Conservation (phyloP, 352 stramenopile species). For the Phytopythium montanum region DNA sequence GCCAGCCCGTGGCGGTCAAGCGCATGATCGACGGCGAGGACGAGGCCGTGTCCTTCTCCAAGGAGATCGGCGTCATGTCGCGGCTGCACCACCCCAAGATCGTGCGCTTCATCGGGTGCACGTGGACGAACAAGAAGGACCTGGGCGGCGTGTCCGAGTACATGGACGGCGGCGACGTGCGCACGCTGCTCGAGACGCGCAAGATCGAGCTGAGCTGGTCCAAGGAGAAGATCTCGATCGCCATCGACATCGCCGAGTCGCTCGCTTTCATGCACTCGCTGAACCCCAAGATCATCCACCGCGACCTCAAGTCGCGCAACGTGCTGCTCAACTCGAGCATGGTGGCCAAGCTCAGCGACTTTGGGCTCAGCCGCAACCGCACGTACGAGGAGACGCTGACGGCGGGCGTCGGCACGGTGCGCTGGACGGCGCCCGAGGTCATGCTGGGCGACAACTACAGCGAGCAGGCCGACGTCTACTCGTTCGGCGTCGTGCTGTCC, state of each 20-base stretch:
- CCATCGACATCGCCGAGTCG: slow-evolving; percentile 76
- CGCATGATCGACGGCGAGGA: slow-evolving; percentile 84
- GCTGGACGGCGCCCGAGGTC: slow-evolving; percentile 85
- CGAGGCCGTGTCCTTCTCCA: slow-evolving; percentile 67
- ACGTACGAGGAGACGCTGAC: slow-evolving; percentile 86
- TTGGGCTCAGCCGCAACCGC: slow-evolving; percentile 76
- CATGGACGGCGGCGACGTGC: slow-evolving; percentile 84
- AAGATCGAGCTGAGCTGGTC: slow-evolving; percentile 82
- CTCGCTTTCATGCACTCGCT: slow-evolving; percentile 85
- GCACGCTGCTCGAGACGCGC: slow-evolving; percentile 74
- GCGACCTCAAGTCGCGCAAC: slow-evolving; percentile 82
- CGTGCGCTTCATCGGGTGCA: slow-evolving; percentile 83
- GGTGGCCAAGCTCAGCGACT: slow-evolving; percentile 84
- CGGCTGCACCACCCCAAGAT: slow-evolving; percentile 78
- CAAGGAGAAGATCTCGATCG: slow-evolving; percentile 83
- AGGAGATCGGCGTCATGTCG: slow-evolving; percentile 84
- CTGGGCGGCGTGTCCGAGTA: slow-evolving; percentile 81
- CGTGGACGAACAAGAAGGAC: slow-evolving; percentile 77
- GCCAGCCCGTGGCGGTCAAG: slow-evolving; percentile 82
- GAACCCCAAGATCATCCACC: slow-evolving; percentile 81
- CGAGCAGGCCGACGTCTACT: slow-evolving; percentile 86
- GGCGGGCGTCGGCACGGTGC: slow-evolving; percentile 76
- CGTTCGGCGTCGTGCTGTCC: slow-evolving; percentile 84
- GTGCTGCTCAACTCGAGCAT: slow-evolving; percentile 75
- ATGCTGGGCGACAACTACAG: slow-evolving; percentile 88